These are phyloP conservation scores for Didymella sp. DNA, from an alignment of 2,329 filamentous ascomycete genomes.

Conservation along the genomic window DNA sequence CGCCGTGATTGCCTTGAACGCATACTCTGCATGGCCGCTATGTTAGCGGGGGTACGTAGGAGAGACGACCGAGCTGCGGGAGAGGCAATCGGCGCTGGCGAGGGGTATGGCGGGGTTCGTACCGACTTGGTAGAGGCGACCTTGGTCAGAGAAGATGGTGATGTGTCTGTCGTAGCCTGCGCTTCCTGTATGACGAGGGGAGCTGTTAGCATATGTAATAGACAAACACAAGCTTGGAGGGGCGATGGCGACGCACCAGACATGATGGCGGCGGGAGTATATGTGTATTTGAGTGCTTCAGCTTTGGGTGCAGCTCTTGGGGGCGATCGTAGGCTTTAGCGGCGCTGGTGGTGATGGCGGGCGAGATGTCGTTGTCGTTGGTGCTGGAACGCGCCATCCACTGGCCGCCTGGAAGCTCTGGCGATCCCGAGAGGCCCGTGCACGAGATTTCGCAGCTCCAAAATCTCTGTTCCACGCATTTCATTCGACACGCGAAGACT, in stretches of 20 bases:
- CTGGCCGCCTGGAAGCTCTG: conserved; percentile 43
- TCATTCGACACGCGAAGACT: conserved; percentile 44
- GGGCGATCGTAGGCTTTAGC: conserved; percentile 40
- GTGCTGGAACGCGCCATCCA: conserved; percentile 41
- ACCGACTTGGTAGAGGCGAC: conserved; percentile 99
- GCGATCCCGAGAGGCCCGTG: conserved; percentile 20
- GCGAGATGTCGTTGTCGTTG: conserved; percentile 30
- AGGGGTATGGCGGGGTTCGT: conserved; percentile 52
- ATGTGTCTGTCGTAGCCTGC: conserved; percentile 96
- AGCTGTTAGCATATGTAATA: conserved; percentile 39
- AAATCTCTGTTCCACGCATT: conserved; percentile 45
- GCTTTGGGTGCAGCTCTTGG: conserved; percentile 39
- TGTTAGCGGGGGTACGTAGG: conserved; percentile 26
- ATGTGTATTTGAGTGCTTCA: conserved; percentile 36
- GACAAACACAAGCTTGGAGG: conserved; percentile 24
- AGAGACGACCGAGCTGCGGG: conserved; percentile 1
- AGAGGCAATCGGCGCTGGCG: background rate
- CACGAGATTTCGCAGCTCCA: conserved; percentile 23
- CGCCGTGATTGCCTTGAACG: conserved; percentile 99
- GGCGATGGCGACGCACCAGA: conserved; percentile 46
- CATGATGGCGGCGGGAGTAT: conserved; percentile 47
- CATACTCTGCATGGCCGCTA: conserved; percentile 77
- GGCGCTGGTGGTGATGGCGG: conserved; percentile 32
- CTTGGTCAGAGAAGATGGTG: conserved; percentile 99
- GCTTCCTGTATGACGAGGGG: conserved; percentile 41